Conservation (phyloP, 805 yeast genomes). For the Ascoidea rubescens region DNA sequence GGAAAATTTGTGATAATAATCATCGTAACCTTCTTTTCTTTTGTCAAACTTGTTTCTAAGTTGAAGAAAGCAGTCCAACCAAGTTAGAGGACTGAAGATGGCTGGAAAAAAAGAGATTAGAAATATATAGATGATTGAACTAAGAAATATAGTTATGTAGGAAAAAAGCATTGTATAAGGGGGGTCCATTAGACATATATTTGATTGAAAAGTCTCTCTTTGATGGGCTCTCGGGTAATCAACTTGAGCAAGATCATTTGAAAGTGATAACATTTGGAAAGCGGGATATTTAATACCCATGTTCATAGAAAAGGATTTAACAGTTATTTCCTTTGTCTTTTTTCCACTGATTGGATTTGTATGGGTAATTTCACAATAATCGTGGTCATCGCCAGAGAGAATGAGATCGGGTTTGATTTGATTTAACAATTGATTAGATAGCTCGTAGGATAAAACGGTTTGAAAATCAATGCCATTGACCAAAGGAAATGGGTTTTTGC, state of each 20-base stretch:
- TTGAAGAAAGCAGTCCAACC: too few relatives aligned
- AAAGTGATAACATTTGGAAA: constrained; percentile 62
- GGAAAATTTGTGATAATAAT: too few relatives aligned
- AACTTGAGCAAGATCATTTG: constrained; percentile 24
- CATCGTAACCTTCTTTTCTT: too few relatives aligned
- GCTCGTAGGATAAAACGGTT: constrained; percentile 55
- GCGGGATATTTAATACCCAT: constrained; percentile 84
- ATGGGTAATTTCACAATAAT: constrained; percentile 74
- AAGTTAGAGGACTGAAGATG: too few relatives aligned
- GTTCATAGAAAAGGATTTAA: constrained; percentile 85
- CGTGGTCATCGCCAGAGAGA: constrained; percentile 95
- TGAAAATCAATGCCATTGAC: constrained; percentile 75
- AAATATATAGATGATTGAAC: too few relatives aligned
- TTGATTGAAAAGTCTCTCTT: constrained; percentile 12
- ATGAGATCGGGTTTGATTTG: constrained; percentile 50
- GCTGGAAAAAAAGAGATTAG: too few relatives aligned
- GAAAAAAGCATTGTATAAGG: background rate
- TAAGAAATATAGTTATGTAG: too few relatives aligned
- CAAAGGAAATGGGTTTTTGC: constrained; percentile 48
- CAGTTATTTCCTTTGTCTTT: constrained; percentile 50
- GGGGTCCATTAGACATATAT: constrained; percentile 4
- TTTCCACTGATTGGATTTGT: constrained; percentile 24
- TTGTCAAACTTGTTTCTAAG: too few relatives aligned
- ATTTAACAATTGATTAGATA: constrained; percentile 43
- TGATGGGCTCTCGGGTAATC: constrained; percentile 7